Base-by-base conservation (phyloP, 2,329 filamentous ascomycete genomes). In the Pseudogymnoascus destructans region DNA sequence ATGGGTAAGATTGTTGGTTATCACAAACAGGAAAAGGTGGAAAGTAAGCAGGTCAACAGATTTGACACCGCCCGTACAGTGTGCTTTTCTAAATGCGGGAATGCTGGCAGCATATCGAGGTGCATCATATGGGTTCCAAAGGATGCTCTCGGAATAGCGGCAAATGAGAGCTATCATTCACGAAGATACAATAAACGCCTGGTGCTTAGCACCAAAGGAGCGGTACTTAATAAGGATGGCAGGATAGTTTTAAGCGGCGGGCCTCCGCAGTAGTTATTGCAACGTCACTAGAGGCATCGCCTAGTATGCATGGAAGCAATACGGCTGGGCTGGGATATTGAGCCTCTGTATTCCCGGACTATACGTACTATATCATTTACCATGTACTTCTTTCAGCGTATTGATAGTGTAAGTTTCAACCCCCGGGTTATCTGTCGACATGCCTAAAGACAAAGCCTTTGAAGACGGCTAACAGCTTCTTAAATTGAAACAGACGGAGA, bases 1-100 rank as follows among this genome's bases (percentile, higher is more conserved):
- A 19, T 19, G 5, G 38, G 38, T 21, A 42, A 42, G 38, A 8
- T 42, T 42, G 19, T 8, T 17, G 10, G 10, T 13, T 13, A 32
- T 15, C 17, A 10, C 10, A 10, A 42, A 4, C 38, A 42, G 38
- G 38, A 40, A 10, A 71, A 84, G 33, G 72, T 92, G 1, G 75
- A 42, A 42, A 42, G 38, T 42, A 42, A 42, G 7, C 38, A 42
- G 38, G 38, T 42, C 38, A 19, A 19, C 19, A 42, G 17, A 21
- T 42, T 21, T 42, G 38, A 42, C 19, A 42, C 38, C 17, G 10
- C 38, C 19, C 17, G 38, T 21, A 42, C 38, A 42, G 38, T 42
- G 7, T 42, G 19, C 17, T 13, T 8, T 42, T 21, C 17, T 42
- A 42, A 13, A 42, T 42, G 38, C 19, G 19, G 38, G 17, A 21